Evolutionary conservation across 1,139 yeast species (phyloP).

Genomic region (Debaryomyces udenii): DNA sequence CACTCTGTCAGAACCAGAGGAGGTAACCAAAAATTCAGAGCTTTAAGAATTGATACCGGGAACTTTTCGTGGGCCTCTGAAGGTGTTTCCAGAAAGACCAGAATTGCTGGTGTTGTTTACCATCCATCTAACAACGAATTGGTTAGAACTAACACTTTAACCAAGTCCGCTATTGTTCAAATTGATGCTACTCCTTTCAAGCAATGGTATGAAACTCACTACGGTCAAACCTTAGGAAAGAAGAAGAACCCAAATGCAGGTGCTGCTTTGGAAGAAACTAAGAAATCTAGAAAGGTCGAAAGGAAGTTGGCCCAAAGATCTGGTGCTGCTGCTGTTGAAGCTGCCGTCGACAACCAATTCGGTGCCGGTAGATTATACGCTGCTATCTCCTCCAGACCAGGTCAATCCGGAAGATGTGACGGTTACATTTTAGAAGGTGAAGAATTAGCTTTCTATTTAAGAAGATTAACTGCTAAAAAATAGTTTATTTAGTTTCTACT

Average conservation of each 20-base stretch:
- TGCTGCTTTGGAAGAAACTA: conserved; percentile 55
- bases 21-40: conserved; percentile 99
- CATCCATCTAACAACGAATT: conserved; percentile 99
- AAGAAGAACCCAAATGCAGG: conserved; percentile 45
- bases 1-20: conserved; percentile 99
- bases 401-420: conserved; percentile 99
- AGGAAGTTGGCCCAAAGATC: conserved; percentile 94
- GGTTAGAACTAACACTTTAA: conserved; percentile 99
- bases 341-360: conserved; percentile 93
- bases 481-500: conserved; percentile 43
- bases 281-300: conserved; percentile 81
- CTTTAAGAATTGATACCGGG: conserved; percentile 98
- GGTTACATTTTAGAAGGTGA: conserved; percentile 99
- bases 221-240: conserved; percentile 94
- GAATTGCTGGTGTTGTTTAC: conserved; percentile 97
- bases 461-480: conserved; percentile 99
- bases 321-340: conserved; percentile 79
- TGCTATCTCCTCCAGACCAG: conserved; percentile 99
- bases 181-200: conserved; percentile 99
- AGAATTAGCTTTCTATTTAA: conserved; percentile 99
- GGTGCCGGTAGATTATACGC: conserved; percentile 99
- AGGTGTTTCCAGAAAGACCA: conserved; percentile 98
- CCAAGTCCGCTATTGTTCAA: conserved; percentile 98
- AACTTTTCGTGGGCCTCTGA: conserved; percentile 99
- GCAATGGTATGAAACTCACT: conserved; percentile 99